A percentile compares a stretch with the other conserved stretches of the same genome.
These are phyloP conservation scores for Didymosphaeria variabile DNA, from an alignment of 2,329 filamentous ascomycete genomes.

Conservation along the genomic window DNA sequence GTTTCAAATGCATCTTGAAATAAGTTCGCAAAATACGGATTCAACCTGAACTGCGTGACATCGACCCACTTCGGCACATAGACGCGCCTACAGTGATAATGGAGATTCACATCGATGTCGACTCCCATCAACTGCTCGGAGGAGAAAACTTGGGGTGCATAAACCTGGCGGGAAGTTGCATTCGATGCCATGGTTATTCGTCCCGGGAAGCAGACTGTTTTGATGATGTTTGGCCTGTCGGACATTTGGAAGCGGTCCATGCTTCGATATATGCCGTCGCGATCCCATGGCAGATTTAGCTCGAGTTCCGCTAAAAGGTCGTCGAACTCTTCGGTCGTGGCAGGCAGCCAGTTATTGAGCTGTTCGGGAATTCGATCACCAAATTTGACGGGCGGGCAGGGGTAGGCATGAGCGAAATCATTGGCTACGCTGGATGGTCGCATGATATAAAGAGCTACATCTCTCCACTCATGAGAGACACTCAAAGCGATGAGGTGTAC, in stretches of 20 bases:
- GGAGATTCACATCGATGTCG: no score
- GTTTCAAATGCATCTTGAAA: no score
- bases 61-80: no score
- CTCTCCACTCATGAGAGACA: slow-evolving; percentile 9
- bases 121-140: no score
- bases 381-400: slow-evolving; percentile 6
- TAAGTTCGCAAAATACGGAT: no score
- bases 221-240: slow-evolving; percentile 4
- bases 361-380: slow-evolving; percentile 3
- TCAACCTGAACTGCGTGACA: no score
- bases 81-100: no score
- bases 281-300: neutral
- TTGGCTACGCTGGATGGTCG: neutral
- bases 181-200: slow-evolving; percentile 1
- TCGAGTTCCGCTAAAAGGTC: neutral
- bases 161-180: no score
- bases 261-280: neutral
- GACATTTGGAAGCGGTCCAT: neutral
- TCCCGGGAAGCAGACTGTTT: neutral
- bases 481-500: slow-evolving; percentile 6
- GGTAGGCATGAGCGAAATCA: slow-evolving; percentile 8
- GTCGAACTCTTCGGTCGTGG: slow-evolving; percentile 3
- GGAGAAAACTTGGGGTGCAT: no score
- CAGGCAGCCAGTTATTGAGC: slow-evolving; percentile 3
- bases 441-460: slow-evolving; percentile 6